A percentile compares a stretch with the other conserved stretches of the same genome.
phyloP scores from a whole-genome alignment of 208 protist species.

The Crithidia bombi region DNA sequence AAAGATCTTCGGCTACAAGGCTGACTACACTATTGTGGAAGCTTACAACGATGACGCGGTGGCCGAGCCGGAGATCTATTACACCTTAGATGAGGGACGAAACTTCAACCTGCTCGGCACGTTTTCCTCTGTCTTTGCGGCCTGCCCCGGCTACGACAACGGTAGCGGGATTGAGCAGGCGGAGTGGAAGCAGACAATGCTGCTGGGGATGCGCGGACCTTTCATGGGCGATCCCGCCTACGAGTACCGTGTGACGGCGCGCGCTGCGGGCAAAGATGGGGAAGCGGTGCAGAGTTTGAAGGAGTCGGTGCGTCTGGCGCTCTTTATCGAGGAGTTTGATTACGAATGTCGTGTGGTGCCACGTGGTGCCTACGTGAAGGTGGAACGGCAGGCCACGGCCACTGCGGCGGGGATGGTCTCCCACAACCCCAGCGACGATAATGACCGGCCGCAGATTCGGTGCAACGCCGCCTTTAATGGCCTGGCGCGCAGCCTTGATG shows the following conservation, averaged over 20 bases:
- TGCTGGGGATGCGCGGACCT: conserved; percentile 67
- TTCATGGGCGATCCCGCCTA: conserved; percentile 89
- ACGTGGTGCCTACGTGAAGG: conserved; percentile 76
- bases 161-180: conserved; percentile 39
- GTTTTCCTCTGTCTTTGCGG: conserved; percentile 56
- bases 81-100: conserved; percentile 77
- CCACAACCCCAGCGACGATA: background rate
- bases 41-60: conserved; percentile 80
- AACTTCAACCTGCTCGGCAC: conserved; percentile 86
- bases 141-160: conserved; percentile 30
- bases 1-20: conserved; percentile 84
- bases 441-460: conserved; percentile 28
- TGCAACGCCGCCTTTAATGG: conserved; percentile 66
- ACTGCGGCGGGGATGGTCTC: conserved; percentile 6
- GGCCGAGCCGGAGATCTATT: conserved; percentile 78
- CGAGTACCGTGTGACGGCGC: conserved; percentile 77
- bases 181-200: conserved; percentile 70
- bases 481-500: conserved; percentile 43
- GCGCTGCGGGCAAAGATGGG: background rate
- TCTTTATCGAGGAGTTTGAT: conserved; percentile 85
- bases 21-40: conserved; percentile 86
- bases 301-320: conserved; percentile 79
- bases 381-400: conserved; percentile 40
- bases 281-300: conserved; percentile 46
- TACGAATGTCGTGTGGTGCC: conserved; percentile 84